Evolutionary conservation across 768 basidiomycete genomes (phyloP).

Genomic region (Coprinopsis marcescibilis): DNA sequence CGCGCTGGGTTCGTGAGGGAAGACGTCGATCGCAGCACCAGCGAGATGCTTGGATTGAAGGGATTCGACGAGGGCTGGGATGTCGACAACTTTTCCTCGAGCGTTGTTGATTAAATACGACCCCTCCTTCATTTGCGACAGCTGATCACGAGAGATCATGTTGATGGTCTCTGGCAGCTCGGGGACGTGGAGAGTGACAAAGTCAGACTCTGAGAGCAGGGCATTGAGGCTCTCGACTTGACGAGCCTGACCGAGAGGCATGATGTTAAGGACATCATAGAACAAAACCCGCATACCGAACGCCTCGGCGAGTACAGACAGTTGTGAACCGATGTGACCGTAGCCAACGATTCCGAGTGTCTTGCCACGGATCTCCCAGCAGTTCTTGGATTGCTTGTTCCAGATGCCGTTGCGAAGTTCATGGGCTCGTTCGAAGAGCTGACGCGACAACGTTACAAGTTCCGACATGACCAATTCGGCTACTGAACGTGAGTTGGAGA

Average conservation of each 20-base stretch:
- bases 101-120: conserved; percentile 98
- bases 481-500: conserved; percentile 97
- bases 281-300: conserved; percentile 95
- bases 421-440: conserved; percentile 80
- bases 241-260: conserved; percentile 92
- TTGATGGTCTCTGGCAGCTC: conserved; percentile 94
- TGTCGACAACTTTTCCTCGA: conserved; percentile 91
- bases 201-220: conserved; percentile 79
- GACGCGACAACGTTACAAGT: conserved; percentile 89
- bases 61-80: conserved; percentile 80
- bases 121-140: conserved; percentile 91
- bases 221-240: conserved; percentile 77
- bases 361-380: conserved; percentile 98
- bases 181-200: conserved; percentile 94
- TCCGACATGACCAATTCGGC: conserved; percentile 97
- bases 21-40: conserved; percentile 89
- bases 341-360: conserved; percentile 97
- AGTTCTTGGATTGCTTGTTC: conserved; percentile 98
- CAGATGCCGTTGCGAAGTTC: conserved; percentile 89
- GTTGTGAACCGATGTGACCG: conserved; percentile 96
- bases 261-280: conserved; percentile 92
- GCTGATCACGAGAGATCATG: conserved; percentile 76
- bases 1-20: conserved; percentile 85
- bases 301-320: conserved; percentile 94
- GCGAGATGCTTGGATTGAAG: conserved; percentile 85